Evolutionary conservation across 176 grass and related monocot genomes (phyloP).

Genomic region (Oryza brachyantha): DNA sequence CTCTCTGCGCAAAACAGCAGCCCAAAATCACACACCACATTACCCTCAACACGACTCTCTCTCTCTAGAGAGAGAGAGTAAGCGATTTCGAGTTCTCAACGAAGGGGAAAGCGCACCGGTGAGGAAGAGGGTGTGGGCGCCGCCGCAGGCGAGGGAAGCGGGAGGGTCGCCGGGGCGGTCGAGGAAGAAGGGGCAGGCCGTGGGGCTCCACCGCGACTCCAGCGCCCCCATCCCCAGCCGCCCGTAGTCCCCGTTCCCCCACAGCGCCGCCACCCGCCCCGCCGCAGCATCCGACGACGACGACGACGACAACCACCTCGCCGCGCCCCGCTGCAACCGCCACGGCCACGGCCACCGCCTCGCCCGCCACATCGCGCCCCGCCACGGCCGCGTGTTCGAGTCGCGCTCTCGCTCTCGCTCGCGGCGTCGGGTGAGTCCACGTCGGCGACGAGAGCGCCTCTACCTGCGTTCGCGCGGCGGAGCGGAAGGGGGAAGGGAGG

Average conservation of each 20-base stretch:
- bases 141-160: conserved; percentile 66
- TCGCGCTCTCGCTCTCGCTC: background rate
- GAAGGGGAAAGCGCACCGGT: conserved; percentile 32
- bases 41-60: background rate
- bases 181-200: conserved; percentile 71
- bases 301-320: conserved; percentile 14
- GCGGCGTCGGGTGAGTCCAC: conserved; percentile 36
- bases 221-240: conserved; percentile 70
- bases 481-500: too few species aligned
- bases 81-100: background rate
- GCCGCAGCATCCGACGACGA: conserved; percentile 3
- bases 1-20: conserved; percentile 47
- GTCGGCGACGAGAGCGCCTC: background rate
- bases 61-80: background rate
- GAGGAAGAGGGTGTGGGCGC: conserved; percentile 92
- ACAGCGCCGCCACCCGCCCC: conserved; percentile 65
- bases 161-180: conserved; percentile 44
- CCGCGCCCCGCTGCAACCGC: background rate
- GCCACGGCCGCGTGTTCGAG: conserved; percentile 15
- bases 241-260: conserved; percentile 94
- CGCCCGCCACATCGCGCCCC: conserved; percentile 49
- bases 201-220: conserved; percentile 79
- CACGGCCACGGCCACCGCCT: conserved; percentile 27
- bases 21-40: background rate
- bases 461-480: background rate